Percentiles rank a stretch among this genome's conserved stretches.
Evolutionary conservation across 2,329 filamentous ascomycete species (phyloP).

Genomic region (Colletotrichum destructivum): DNA sequence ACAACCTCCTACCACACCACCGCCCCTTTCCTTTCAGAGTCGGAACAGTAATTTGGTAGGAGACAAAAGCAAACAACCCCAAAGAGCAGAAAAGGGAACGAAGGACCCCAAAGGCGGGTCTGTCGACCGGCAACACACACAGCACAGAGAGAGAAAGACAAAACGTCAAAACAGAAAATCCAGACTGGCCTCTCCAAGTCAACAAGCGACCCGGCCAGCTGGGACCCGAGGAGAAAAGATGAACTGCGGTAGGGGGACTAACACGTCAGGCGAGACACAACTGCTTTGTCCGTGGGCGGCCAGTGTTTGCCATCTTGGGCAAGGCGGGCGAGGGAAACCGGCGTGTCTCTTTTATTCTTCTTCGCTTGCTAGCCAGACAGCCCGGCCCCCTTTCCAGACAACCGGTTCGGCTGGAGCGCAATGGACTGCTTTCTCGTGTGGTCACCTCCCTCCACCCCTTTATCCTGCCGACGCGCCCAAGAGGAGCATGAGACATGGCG

Average conservation of each 20-base stretch:
- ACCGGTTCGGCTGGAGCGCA: constrained; percentile 21
- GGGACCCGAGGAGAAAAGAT: constrained; percentile 20
- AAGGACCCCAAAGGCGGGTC: not conserved
- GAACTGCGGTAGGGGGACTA: constrained; percentile 29
- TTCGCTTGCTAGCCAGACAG: not conserved
- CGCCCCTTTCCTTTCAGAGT: constrained; percentile 22
- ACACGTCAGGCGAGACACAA: constrained; percentile 39
- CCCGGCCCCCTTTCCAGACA: constrained; percentile 22
- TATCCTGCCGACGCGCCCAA: constrained; percentile 22
- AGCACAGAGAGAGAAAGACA: constrained; percentile 3
- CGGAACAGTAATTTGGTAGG: constrained; percentile 22
- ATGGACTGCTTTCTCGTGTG: not conserved
- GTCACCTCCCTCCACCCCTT: not conserved
- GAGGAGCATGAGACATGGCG: constrained; percentile 37
- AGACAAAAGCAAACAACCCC: constrained; percentile 31
- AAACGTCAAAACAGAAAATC: constrained; percentile 25
- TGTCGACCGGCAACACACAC: not conserved
- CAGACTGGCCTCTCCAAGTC: constrained; percentile 12
- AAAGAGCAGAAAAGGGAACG: constrained; percentile 13
- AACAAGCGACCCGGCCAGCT: constrained; percentile 28
- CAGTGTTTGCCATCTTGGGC: constrained; percentile 17
- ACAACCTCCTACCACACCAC: constrained; percentile 3
- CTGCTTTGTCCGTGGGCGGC: constrained; percentile 34
- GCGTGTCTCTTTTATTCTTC: not conserved
- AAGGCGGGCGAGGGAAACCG: constrained; percentile 10